A percentile compares a stretch with the other conserved stretches of the same genome.
Evolutionary conservation across 208 protist genomes (phyloP).

Genomic region (Tritrichomonas musculus): DNA sequence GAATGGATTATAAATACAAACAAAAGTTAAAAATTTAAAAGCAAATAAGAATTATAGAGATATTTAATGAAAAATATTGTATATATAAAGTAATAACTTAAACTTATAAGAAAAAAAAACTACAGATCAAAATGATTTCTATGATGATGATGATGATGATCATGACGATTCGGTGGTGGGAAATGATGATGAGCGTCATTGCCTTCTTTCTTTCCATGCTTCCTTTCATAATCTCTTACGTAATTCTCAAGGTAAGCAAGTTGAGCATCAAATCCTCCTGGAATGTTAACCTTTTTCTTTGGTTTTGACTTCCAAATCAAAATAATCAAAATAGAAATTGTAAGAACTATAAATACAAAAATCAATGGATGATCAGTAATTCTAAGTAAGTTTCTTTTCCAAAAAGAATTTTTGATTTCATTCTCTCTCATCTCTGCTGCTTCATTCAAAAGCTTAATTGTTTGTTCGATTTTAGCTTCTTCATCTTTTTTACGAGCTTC

Average conservation of each 20-base stretch:
- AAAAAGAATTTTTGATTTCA: neutral
- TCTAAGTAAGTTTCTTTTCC: neutral
- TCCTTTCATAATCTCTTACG: neutral
- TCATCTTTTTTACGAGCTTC: neutral
- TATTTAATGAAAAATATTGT: too few species aligned
- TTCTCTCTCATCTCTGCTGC: neutral
- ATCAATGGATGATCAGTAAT: slow-evolving; percentile 9
- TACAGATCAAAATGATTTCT: neutral
- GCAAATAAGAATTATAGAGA: too few species aligned
- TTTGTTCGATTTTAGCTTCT: neutral
- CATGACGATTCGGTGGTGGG: neutral
- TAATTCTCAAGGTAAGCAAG: neutral
- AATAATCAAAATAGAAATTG: neutral
- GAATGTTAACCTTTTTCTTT: neutral
- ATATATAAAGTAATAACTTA: too few species aligned
- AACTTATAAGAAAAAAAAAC: too few species aligned
- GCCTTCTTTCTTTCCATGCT: neutral
- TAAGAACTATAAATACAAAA: neutral
- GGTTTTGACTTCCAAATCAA: neutral
- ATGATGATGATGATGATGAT: neutral
- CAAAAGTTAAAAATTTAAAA: too few species aligned
- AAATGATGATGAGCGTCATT: neutral
- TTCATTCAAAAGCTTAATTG: neutral
- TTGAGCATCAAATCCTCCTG: neutral
- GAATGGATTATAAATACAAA: too few species aligned